These are phyloP conservation scores for Neocucurbitaria cava DNA, from an alignment of 2,329 filamentous ascomycete genomes.

Conservation along the genomic window DNA sequence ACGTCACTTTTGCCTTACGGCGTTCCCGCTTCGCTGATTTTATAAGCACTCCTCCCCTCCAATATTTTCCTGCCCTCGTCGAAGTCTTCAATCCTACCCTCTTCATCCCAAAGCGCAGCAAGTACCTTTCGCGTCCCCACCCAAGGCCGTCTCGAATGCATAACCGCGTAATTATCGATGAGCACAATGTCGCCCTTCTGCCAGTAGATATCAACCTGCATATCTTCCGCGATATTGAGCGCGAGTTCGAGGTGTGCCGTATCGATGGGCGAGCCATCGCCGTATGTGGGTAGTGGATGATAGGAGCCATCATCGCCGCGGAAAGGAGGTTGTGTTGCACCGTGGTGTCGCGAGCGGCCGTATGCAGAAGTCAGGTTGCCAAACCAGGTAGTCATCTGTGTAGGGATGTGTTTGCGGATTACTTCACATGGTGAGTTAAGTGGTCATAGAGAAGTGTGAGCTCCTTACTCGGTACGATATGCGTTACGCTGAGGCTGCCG, in stretches of 20 bases:
- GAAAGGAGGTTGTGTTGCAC: slow-evolving; percentile 15
- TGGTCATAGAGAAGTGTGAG: neutral
- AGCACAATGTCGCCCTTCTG: slow-evolving; percentile 18
- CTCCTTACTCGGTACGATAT: slow-evolving; percentile 16
- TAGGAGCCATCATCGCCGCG: slow-evolving; percentile 17
- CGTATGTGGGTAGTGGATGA: slow-evolving; percentile 17
- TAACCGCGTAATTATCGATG: slow-evolving; percentile 23
- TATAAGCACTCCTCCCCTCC: neutral
- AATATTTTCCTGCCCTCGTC: slow-evolving; percentile 4
- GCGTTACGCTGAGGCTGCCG: slow-evolving; percentile 18
- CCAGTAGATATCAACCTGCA: slow-evolving; percentile 15
- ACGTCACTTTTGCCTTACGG: neutral
- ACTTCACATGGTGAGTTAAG: neutral
- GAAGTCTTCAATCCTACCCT: slow-evolving; percentile 2
- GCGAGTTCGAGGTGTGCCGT: slow-evolving; percentile 17
- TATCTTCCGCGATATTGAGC: slow-evolving; percentile 12
- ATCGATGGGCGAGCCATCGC: slow-evolving; percentile 16
- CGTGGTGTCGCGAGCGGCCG: slow-evolving; percentile 14
- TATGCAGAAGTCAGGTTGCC: slow-evolving; percentile 17
- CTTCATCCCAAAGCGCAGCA: slow-evolving; percentile 20
- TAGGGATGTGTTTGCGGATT: slow-evolving; percentile 16
- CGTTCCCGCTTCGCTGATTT: neutral
- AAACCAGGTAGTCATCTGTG: slow-evolving; percentile 12
- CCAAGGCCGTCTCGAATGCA: slow-evolving; percentile 20
- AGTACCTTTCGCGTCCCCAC: slow-evolving; percentile 15